A percentile compares a stretch with the other conserved stretches of the same genome.
phyloP scores from a whole-genome alignment of 176 grass and related monocot species.

The Rhynchospora pubera region DNA sequence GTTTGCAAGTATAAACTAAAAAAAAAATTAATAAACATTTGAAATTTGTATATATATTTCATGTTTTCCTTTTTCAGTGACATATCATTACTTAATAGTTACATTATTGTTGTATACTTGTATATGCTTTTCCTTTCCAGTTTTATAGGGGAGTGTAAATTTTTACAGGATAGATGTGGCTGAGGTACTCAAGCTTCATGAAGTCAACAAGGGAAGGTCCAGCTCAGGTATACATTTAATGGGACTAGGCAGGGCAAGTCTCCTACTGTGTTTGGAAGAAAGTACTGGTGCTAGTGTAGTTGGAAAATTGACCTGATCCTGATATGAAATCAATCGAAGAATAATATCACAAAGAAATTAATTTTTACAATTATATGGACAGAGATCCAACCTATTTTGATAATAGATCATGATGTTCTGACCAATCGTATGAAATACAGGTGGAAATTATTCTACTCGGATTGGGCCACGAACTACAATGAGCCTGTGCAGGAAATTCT shows the following conservation, averaged over 20 bases:
- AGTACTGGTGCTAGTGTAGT: not conserved
- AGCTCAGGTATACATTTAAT: not conserved
- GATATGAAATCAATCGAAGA: no score
- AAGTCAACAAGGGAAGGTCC: not conserved
- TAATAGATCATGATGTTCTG: no score
- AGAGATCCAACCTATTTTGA: no score
- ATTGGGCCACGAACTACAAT: no score
- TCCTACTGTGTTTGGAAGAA: not conserved
- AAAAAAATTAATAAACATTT: no score
- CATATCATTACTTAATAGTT: not conserved
- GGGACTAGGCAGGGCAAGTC: not conserved
- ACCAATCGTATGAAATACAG: no score
- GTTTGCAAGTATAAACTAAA: no score
- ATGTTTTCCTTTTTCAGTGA: not conserved
- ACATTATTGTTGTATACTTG: not conserved
- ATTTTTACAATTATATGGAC: no score
- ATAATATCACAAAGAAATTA: no score
- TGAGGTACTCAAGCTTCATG: not conserved
- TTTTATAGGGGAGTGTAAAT: not conserved
- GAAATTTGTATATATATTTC: not conserved
- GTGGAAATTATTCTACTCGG: no score
- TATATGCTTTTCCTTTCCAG: not conserved
- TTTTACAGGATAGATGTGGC: not conserved
- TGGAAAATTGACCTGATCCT: no score
- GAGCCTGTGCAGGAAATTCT: no score